phyloP scores from a whole-genome alignment of 2,329 filamentous ascomycete species.

The Colletotrichum echinochloae region DNA sequence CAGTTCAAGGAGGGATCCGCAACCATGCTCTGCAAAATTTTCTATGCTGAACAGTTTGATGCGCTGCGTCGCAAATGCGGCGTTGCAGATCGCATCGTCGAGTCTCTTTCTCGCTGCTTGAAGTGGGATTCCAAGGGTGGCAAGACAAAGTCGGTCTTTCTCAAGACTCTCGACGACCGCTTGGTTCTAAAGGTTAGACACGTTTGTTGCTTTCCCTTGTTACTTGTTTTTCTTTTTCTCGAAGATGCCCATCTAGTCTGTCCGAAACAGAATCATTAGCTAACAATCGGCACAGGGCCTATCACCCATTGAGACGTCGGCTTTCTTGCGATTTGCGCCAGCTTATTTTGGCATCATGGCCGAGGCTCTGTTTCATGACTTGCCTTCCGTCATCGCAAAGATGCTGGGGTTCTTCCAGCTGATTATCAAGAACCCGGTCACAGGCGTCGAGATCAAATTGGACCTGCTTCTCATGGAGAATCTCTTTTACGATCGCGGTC shows the following conservation, averaged over 20 bases:
- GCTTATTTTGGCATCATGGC: slow-evolving; percentile 99
- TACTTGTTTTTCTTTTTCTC: too few species aligned
- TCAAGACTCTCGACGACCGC: slow-evolving; percentile 95
- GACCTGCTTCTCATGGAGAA: slow-evolving; percentile 98
- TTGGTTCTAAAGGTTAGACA: slow-evolving; percentile 80
- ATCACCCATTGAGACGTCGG: slow-evolving; percentile 89
- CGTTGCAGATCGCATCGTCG: slow-evolving; percentile 91
- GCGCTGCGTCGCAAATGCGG: slow-evolving; percentile 93
- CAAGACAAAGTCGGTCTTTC: slow-evolving; percentile 96
- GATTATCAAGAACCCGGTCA: slow-evolving; percentile 93
- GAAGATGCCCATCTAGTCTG: background rate
- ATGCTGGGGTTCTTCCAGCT: slow-evolving; percentile 99
- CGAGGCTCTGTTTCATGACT: slow-evolving; percentile 92
- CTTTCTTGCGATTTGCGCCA: slow-evolving; percentile 94
- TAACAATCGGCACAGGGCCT: slow-evolving; percentile 70
- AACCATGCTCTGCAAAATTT: slow-evolving; percentile 97
- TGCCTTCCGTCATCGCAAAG: slow-evolving; percentile 97
- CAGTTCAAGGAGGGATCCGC: slow-evolving; percentile 95
- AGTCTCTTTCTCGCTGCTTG: slow-evolving; percentile 92
- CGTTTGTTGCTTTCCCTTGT: background rate
- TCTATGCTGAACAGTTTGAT: slow-evolving; percentile 98
- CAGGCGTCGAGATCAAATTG: slow-evolving; percentile 92
- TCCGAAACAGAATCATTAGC: background rate
- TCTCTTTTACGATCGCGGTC: slow-evolving; percentile 92
- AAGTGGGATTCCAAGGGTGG: slow-evolving; percentile 99